phyloP scores from a whole-genome alignment of 768 basidiomycete species.

The Cubamyces lactineus region DNA sequence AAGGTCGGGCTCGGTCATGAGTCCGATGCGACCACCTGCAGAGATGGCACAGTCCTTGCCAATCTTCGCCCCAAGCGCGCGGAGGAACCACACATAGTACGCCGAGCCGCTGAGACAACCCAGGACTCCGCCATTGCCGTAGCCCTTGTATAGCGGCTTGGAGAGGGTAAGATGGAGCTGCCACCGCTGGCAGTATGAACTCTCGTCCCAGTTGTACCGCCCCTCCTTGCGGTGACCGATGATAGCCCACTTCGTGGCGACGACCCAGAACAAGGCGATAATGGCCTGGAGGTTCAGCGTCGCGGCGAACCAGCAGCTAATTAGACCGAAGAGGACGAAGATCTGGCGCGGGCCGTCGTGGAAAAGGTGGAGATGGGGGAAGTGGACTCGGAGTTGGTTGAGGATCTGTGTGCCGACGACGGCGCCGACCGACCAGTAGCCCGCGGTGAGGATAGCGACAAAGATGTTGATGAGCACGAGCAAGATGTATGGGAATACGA shows the following conservation, averaged over 20 bases:
- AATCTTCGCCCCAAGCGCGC: conserved; percentile 49
- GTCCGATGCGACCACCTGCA: conserved; percentile 45
- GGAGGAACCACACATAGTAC: conserved; percentile 46
- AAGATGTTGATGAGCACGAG: conserved; percentile 43
- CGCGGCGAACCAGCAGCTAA: conserved; percentile 43
- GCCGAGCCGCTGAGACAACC: conserved; percentile 44
- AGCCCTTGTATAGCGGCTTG: conserved; percentile 43
- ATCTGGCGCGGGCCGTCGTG: conserved; percentile 43
- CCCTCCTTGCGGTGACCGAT: conserved; percentile 46
- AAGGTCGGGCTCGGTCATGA: conserved; percentile 54
- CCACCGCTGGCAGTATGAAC: conserved; percentile 53
- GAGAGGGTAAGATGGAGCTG: conserved; percentile 48
- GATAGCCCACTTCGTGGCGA: conserved; percentile 47
- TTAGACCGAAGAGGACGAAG: conserved; percentile 43
- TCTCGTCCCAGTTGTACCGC: conserved; percentile 50
- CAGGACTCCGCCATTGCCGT: conserved; percentile 47
- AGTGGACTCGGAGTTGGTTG: conserved; percentile 40
- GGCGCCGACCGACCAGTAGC: conserved; percentile 47
- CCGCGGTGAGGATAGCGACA: conserved; percentile 43
- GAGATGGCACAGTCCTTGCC: conserved; percentile 47
- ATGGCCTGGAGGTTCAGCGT: conserved; percentile 45
- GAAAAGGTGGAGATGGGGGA: conserved; percentile 40
- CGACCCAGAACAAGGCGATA: conserved; percentile 43
- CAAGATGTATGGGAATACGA: conserved; percentile 44
- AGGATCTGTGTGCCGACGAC: conserved; percentile 47